Evolutionary conservation across 2,329 filamentous ascomycete genomes (phyloP).

Genomic region (Parastagonospora avenae): DNA sequence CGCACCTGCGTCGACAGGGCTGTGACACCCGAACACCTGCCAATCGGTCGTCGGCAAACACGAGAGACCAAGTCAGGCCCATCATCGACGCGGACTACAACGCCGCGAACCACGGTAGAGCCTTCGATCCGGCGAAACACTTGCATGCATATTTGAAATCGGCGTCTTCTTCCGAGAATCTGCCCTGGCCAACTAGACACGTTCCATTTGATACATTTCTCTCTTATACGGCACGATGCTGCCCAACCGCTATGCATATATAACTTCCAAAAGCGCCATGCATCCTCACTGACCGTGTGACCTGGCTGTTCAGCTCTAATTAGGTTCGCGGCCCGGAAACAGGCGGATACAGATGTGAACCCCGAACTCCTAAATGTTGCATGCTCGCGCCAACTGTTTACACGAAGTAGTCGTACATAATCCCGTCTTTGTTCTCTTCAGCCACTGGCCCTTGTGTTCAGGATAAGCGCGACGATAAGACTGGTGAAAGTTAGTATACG

Average conservation of each 20-base stretch:
- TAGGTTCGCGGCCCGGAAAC: constrained; percentile 11
- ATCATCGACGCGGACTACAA: background rate
- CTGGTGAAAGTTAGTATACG: constrained; percentile 50
- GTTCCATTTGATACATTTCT: background rate
- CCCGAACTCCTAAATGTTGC: constrained; percentile 30
- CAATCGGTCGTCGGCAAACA: constrained; percentile 4
- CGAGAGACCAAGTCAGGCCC: background rate
- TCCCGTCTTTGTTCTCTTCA: constrained; percentile 25
- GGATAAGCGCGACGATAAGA: constrained; percentile 88
- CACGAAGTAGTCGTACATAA: constrained; percentile 39
- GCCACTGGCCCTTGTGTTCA: constrained; percentile 83
- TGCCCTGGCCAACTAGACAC: background rate
- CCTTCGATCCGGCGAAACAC: background rate
- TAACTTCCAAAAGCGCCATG: constrained; percentile 1
- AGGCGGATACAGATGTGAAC: background rate
- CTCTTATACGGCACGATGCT: constrained; percentile 5
- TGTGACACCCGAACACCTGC: background rate
- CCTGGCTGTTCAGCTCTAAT: constrained; percentile 4
- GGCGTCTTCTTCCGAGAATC: constrained; percentile 1
- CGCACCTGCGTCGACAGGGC: constrained; percentile 1
- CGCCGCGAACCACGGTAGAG: background rate
- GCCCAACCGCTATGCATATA: constrained; percentile 15
- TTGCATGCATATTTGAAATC: background rate
- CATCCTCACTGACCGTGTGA: constrained; percentile 2
- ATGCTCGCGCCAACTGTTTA: constrained; percentile 25